Evolutionary conservation across 805 yeast genomes (phyloP).

Genomic region (Yamadazyma nakazawae): DNA sequence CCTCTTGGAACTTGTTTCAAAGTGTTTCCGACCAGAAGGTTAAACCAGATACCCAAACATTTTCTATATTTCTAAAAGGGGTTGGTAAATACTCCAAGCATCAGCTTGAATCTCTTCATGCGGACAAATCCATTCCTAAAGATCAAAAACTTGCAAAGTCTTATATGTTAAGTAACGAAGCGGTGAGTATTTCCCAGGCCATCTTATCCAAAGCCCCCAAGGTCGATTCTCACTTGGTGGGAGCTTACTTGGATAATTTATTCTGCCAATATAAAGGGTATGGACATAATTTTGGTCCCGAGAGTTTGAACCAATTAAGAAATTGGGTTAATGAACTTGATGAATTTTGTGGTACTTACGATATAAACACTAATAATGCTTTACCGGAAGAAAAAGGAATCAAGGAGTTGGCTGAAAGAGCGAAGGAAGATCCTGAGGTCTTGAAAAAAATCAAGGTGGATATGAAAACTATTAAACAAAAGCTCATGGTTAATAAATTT

Average conservation of each 20-base stretch:
- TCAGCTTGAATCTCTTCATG: background rate
- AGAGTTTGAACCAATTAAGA: slow-evolving; percentile 27
- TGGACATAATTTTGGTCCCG: slow-evolving; percentile 15
- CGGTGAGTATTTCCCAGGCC: slow-evolving; percentile 15
- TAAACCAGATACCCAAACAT: slow-evolving; percentile 33
- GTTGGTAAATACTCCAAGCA: slow-evolving; percentile 8
- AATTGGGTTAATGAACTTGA: slow-evolving; percentile 33
- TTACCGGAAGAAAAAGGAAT: background rate
- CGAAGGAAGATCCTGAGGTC: background rate
- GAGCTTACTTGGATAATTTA: slow-evolving; percentile 28
- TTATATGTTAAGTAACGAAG: slow-evolving; percentile 26
- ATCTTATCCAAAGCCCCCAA: background rate
- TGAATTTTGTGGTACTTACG: background rate
- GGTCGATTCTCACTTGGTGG: slow-evolving; percentile 17
- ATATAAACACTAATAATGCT: background rate
- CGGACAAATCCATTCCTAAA: slow-evolving; percentile 13
- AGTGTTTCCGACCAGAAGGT: slow-evolving; percentile 7
- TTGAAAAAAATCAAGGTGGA: background rate
- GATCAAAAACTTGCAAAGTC: slow-evolving; percentile 21
- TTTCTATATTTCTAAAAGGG: slow-evolving; percentile 39
- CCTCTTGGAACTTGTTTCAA: slow-evolving; percentile 39
- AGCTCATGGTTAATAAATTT: slow-evolving; percentile 27
- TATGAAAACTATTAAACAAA: background rate
- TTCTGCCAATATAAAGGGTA: background rate
- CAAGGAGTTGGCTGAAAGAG: background rate